Conservation (phyloP, 2,329 filamentous ascomycete genomes). For the Emmonsia crescens region DNA sequence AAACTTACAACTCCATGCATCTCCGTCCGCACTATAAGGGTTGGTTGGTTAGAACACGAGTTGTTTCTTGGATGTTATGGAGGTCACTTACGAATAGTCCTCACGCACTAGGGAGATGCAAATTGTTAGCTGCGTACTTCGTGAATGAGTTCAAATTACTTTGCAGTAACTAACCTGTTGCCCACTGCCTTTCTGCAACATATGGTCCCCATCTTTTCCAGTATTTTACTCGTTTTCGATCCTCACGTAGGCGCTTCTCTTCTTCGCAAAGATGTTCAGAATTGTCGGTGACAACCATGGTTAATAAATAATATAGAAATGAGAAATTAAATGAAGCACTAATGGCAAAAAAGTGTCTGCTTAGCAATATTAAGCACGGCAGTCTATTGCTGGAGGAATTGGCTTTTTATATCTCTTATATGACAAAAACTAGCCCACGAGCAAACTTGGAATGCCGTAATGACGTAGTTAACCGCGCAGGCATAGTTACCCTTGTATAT, state of each 20-base stretch:
- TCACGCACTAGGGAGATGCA: slow-evolving; percentile 55
- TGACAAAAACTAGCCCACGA: background rate
- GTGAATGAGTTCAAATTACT: background rate
- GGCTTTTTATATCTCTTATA: background rate
- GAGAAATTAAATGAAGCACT: background rate
- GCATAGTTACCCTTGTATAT: no score
- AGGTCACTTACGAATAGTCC: slow-evolving; percentile 62
- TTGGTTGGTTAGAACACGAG: slow-evolving; percentile 13
- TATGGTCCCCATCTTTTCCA: slow-evolving; percentile 99
- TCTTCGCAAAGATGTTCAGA: slow-evolving; percentile 82
- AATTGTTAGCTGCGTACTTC: slow-evolving; percentile 19
- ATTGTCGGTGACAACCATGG: slow-evolving; percentile 82
- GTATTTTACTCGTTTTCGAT: slow-evolving; percentile 73
- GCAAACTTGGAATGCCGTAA: background rate
- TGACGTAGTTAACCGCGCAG: background rate
- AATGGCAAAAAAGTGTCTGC: background rate
- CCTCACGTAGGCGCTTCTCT: slow-evolving; percentile 79
- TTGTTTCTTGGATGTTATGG: slow-evolving; percentile 5
- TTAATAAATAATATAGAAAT: background rate
- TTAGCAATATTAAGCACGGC: background rate
- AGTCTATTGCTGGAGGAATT: background rate
- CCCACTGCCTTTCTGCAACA: slow-evolving; percentile 89
- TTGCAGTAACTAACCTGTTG: slow-evolving; percentile 54
- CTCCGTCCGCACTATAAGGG: slow-evolving; percentile 57
- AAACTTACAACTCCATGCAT: slow-evolving; percentile 86